phyloP scores from a whole-genome alignment of 768 basidiomycete genomes.

The Phylloporus sp. region DNA sequence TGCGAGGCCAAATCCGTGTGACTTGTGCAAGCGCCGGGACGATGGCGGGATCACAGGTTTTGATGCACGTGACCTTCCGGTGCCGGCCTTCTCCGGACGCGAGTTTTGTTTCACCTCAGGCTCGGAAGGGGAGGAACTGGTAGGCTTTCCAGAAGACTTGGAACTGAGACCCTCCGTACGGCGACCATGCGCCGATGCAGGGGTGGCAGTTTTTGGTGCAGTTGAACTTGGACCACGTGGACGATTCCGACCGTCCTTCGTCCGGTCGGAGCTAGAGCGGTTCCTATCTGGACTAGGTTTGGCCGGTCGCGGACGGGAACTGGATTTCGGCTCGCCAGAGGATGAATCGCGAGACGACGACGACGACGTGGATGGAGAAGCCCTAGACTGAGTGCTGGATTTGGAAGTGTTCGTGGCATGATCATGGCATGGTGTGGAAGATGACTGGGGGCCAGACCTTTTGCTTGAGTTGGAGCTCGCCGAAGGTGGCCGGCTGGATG shows the following conservation, averaged over 20 bases:
- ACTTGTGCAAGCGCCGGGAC: constrained; percentile 20
- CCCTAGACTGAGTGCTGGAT: constrained; percentile 6
- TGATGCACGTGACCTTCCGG: constrained; percentile 13
- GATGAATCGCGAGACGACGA: constrained; percentile 13
- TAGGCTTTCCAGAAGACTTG: constrained; percentile 12
- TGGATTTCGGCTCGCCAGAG: constrained; percentile 8
- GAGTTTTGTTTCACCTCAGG: constrained; percentile 2
- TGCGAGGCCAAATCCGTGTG: constrained; percentile 21
- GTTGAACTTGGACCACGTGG: constrained; percentile 15
- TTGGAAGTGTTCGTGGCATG: constrained; percentile 9
- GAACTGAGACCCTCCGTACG: constrained; percentile 10
- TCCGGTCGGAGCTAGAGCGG: constrained; percentile 16
- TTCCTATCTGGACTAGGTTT: constrained; percentile 12
- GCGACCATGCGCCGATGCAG: constrained; percentile 12
- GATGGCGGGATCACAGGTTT: constrained; percentile 30
- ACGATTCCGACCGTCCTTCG: constrained; percentile 18
- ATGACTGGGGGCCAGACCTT: constrained; percentile 10
- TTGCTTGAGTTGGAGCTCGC: constrained; percentile 27
- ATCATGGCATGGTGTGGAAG: constrained; percentile 14
- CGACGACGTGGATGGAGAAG: constrained; percentile 13
- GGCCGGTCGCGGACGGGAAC: constrained; percentile 13
- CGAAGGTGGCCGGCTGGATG: constrained; percentile 30
- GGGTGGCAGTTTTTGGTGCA: constrained; percentile 2
- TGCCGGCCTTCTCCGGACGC: constrained; percentile 11
- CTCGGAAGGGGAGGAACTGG: constrained; percentile 1